Percentiles rank a stretch among this genome's conserved stretches.
Evolutionary conservation across 176 grass and related monocot genomes (phyloP).

Genomic region (Alopecurus myosuroides): DNA sequence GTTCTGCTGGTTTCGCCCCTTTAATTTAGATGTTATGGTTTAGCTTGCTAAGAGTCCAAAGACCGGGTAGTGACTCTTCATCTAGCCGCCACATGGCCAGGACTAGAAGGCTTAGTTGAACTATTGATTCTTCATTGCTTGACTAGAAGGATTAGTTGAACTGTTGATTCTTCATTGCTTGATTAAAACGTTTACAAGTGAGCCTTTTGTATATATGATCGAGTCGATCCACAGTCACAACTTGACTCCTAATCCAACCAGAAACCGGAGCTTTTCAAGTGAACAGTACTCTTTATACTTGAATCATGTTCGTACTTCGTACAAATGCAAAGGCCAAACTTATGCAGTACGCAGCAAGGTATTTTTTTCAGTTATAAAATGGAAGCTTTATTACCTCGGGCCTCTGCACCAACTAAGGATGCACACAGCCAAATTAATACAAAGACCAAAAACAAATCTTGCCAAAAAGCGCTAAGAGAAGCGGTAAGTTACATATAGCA

Average conservation of each 20-base stretch:
- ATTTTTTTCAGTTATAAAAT: neutral
- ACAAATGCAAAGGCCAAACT: neutral
- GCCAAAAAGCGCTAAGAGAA: too few relatives aligned
- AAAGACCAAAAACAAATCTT: too few relatives aligned
- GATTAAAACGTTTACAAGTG: neutral
- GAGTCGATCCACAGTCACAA: neutral
- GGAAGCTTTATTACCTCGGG: too few relatives aligned
- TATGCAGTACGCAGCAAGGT: neutral
- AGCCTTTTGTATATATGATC: neutral
- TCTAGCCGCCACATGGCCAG: neutral
- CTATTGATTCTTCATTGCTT: neutral
- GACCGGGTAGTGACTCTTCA: neutral
- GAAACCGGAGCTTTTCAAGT: neutral
- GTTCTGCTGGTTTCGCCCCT: neutral
- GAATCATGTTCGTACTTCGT: neutral
- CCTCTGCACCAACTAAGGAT: too few relatives aligned
- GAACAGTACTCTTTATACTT: neutral
- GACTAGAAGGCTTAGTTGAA: neutral
- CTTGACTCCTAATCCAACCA: neutral
- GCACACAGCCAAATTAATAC: too few relatives aligned
- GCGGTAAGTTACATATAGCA: too few relatives aligned
- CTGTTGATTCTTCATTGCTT: neutral
- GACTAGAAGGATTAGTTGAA: neutral
- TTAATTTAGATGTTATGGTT: neutral
- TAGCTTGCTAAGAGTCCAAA: neutral